A percentile compares a stretch with the other conserved stretches of the same genome.
These are phyloP conservation scores for Lentinula edodes DNA, from an alignment of 768 basidiomycete genomes.

Conservation along the genomic window DNA sequence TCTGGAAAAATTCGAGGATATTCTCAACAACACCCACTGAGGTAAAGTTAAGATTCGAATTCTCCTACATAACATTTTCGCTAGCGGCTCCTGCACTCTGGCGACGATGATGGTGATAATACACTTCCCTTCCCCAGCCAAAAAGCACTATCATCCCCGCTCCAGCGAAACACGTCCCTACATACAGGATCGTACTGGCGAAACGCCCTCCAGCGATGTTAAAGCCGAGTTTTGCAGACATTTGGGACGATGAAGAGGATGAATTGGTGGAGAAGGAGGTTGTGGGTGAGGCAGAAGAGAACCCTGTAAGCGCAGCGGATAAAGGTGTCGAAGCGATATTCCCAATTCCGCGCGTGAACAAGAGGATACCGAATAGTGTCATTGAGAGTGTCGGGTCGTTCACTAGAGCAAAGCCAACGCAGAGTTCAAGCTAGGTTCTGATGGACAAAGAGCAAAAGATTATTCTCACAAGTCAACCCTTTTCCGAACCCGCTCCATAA, in stretches of 20 bases:
- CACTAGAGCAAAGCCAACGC: conserved; percentile 8
- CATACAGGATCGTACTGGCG: conserved; percentile 21
- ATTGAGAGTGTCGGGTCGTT: conserved; percentile 20
- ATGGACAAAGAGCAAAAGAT: background rate
- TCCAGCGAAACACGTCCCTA: conserved; percentile 25
- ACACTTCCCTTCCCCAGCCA: conserved; percentile 18
- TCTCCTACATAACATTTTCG: too few relatives aligned
- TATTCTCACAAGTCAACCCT: conserved; percentile 16
- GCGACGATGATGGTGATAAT: background rate
- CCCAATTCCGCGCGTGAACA: conserved; percentile 22
- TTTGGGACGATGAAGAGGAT: background rate
- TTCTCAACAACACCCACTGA: too few relatives aligned
- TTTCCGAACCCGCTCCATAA: conserved; percentile 21
- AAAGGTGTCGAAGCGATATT: conserved; percentile 26
- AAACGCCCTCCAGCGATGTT: conserved; percentile 21
- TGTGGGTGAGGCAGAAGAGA: background rate
- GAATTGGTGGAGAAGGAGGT: background rate
- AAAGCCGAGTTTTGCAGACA: conserved; percentile 15
- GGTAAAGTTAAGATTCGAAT: too few relatives aligned
- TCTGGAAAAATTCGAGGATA: too few relatives aligned
- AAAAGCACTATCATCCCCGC: conserved; percentile 17
- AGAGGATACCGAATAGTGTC: conserved; percentile 18
- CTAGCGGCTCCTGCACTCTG: too few relatives aligned
- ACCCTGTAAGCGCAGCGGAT: conserved; percentile 6
- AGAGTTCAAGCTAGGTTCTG: background rate